Evolutionary conservation across 352 stramenopile species (phyloP).

Genomic region (Globisporangium acanthophoron): DNA sequence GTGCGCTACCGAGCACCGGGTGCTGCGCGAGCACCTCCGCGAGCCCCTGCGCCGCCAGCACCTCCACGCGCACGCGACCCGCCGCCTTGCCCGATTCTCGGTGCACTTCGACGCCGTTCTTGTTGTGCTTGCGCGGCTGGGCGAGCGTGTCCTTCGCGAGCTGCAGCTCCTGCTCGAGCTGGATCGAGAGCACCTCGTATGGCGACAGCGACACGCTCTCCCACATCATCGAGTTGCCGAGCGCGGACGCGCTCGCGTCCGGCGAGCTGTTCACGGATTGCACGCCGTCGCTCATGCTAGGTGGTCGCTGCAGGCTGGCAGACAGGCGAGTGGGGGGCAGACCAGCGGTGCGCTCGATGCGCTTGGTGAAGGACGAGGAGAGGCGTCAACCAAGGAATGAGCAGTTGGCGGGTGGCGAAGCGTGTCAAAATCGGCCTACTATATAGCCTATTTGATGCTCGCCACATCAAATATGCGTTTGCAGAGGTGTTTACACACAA

Average conservation of each 20-base stretch:
- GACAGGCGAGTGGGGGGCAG: not conserved
- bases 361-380: too few relatives aligned
- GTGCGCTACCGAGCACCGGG: conserved; percentile 21
- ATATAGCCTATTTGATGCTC: not conserved
- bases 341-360: too few relatives aligned
- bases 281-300: conserved; percentile 35
- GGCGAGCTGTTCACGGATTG: conserved; percentile 36
- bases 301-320: not conserved
- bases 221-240: conserved; percentile 66
- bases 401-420: not conserved
- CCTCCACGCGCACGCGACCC: conserved; percentile 43
- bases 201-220: conserved; percentile 75
- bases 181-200: conserved; percentile 59
- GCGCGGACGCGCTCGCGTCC: conserved; percentile 33
- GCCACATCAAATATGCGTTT: not conserved
- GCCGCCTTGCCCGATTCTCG: conserved; percentile 46
- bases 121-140: conserved; percentile 46
- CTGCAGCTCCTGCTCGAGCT: conserved; percentile 66
- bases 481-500: too few relatives aligned
- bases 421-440: not conserved
- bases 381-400: not conserved
- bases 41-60: conserved; percentile 38
- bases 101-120: conserved; percentile 68
- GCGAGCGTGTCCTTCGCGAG: conserved; percentile 36
- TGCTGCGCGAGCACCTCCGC: conserved; percentile 25